Conservation (phyloP, 2,329 filamentous ascomycete genomes). For the Hymenoscyphus repandus region DNA sequence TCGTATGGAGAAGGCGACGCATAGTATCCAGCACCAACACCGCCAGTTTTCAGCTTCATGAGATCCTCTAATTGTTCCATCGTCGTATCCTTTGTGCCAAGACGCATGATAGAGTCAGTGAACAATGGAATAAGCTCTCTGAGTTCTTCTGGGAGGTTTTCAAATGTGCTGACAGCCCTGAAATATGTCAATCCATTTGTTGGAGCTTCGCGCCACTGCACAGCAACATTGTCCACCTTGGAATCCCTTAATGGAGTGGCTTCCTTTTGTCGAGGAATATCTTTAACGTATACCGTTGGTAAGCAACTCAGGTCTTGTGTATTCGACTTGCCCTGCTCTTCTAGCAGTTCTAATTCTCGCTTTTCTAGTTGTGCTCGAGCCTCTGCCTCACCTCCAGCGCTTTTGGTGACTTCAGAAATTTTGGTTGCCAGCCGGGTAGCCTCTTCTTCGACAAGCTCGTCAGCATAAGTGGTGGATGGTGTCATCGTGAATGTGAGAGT, state of each 20-base stretch:
- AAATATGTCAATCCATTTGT: constrained; percentile 98
- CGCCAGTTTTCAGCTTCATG: constrained; percentile 94
- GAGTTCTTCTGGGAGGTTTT: constrained; percentile 77
- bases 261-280: constrained; percentile 78
- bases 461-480: constrained; percentile 69
- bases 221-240: constrained; percentile 57
- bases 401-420: constrained; percentile 62
- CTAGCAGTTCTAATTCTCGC: constrained; percentile 73
- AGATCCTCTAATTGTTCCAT: constrained; percentile 95
- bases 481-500: constrained; percentile 92
- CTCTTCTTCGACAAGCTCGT: constrained; percentile 73
- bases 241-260: constrained; percentile 55
- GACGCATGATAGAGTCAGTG: constrained; percentile 84
- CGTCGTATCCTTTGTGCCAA: constrained; percentile 79
- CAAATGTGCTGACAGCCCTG: constrained; percentile 75
- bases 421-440: constrained; percentile 66
- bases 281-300: constrained; percentile 80
- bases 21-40: constrained; percentile 79
- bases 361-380: constrained; percentile 68
- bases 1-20: constrained; percentile 72
- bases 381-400: constrained; percentile 65
- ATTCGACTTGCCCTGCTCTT: constrained; percentile 78
- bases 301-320: constrained; percentile 82
- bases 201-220: constrained; percentile 87
- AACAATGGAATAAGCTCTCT: constrained; percentile 83